A percentile compares a stretch with the other conserved stretches of the same genome.
phyloP scores from a whole-genome alignment of 2,329 filamentous ascomycete genomes.

The Remersonia thermophila region DNA sequence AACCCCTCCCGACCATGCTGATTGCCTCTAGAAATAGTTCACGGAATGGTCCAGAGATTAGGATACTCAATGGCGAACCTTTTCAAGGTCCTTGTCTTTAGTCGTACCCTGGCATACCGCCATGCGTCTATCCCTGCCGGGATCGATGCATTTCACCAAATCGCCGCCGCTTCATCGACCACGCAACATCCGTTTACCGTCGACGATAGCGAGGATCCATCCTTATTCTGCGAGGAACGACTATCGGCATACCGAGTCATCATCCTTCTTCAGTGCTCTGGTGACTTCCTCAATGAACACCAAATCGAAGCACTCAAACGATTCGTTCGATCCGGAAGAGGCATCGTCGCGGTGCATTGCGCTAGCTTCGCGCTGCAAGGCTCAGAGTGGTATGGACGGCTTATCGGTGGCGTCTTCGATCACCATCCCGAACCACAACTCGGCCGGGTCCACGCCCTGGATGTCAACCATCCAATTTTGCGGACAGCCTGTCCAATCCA shows the following conservation, averaged over 20 bases:
- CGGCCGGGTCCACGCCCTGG: constrained; percentile 21
- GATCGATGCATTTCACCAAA: constrained; percentile 21
- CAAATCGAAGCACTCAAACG: constrained; percentile 24
- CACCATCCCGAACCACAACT: constrained; percentile 26
- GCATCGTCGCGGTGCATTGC: constrained; percentile 30
- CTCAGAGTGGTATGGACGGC: constrained; percentile 25
- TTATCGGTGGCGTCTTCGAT: constrained; percentile 28
- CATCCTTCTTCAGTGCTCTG: constrained; percentile 28
- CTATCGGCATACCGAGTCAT: constrained; percentile 25
- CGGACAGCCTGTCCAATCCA: constrained; percentile 1
- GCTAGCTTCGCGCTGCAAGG: constrained; percentile 24
- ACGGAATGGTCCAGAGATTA: no score
- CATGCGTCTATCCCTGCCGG: constrained; percentile 28
- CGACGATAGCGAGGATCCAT: constrained; percentile 26
- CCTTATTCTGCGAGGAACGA: constrained; percentile 19
- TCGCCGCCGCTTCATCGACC: constrained; percentile 16
- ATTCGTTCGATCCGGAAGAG: constrained; percentile 25
- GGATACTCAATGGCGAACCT: no score
- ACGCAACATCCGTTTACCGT: constrained; percentile 19
- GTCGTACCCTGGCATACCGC: constrained; percentile 26
- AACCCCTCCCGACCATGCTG: no score
- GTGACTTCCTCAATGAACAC: constrained; percentile 23
- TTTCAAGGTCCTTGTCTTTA: constrained; percentile 27
- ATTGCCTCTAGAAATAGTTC: no score
- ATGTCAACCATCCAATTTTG: constrained; percentile 22